A percentile compares a stretch with the other conserved stretches of the same genome.
Conservation (phyloP, 768 basidiomycete species). For the Hygrocybe punicea region DNA sequence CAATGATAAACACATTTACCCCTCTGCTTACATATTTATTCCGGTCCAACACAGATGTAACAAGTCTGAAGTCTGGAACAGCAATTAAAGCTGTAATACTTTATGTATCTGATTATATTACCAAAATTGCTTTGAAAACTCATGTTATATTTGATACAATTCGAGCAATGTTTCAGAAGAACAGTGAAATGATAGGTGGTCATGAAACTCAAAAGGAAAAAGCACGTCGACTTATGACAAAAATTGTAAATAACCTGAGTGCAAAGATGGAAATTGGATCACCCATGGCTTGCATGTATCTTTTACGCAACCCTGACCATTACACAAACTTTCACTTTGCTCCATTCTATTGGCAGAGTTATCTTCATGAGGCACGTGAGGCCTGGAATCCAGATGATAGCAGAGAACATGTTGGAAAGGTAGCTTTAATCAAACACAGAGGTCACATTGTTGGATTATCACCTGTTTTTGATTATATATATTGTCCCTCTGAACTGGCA, state of each 20-base stretch:
- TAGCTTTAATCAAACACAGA: constrained; percentile 17
- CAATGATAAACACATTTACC: constrained; percentile 14
- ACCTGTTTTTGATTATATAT: constrained; percentile 26
- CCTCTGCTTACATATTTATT: too few relatives aligned
- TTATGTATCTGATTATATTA: constrained; percentile 31
- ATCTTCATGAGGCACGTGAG: constrained; percentile 15
- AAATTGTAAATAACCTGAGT: constrained; percentile 28
- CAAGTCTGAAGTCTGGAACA: too few relatives aligned
- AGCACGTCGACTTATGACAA: constrained; percentile 21
- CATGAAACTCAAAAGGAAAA: constrained; percentile 16
- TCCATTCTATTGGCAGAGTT: constrained; percentile 6
- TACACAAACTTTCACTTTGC: constrained; percentile 32
- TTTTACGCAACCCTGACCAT: constrained; percentile 28
- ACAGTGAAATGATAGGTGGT: constrained; percentile 22
- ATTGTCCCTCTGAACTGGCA: constrained; percentile 18
- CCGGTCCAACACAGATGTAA: too few relatives aligned
- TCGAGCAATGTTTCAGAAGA: constrained; percentile 19
- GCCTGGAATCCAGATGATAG: constrained; percentile 10
- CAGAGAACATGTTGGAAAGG: constrained; percentile 13
- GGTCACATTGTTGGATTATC: constrained; percentile 17
- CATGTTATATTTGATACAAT: constrained; percentile 32
- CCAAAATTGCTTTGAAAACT: constrained; percentile 24
- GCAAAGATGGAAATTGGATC: constrained; percentile 29
- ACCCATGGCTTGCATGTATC: constrained; percentile 26
- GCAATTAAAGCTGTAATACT: constrained; percentile 25